phyloP scores from a whole-genome alignment of 202 grass and related monocot genomes.

The Setaria viridis region DNA sequence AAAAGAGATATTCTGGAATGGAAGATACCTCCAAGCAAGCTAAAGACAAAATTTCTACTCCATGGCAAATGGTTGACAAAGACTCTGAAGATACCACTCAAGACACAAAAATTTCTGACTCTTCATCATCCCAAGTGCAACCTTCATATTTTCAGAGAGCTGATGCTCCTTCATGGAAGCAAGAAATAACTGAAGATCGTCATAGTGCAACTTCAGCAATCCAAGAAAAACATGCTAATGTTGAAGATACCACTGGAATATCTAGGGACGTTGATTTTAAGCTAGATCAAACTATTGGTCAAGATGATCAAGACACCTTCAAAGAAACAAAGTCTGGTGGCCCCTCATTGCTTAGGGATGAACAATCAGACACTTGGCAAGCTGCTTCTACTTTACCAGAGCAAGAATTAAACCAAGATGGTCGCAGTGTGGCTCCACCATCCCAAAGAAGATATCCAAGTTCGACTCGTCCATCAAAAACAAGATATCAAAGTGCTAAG shows the following conservation, averaged over 20 bases:
- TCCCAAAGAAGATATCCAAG: slow-evolving; percentile 13
- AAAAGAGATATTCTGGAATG: not conserved
- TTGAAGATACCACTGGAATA: not conserved
- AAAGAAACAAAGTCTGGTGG: not conserved
- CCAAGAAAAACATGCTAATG: not conserved
- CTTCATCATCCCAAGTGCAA: slow-evolving; percentile 13
- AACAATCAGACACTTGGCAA: not conserved
- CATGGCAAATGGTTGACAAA: slow-evolving; percentile 25
- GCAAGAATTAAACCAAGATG: slow-evolving; percentile 7
- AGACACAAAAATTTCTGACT: not conserved
- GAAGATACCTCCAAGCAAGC: slow-evolving; percentile 29
- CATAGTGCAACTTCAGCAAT: slow-evolving; percentile 1
- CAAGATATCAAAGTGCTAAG: not conserved
- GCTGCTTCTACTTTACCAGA: not conserved
- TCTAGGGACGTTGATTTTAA: not conserved
- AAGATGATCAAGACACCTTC: slow-evolving; percentile 15
- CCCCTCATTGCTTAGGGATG: not conserved
- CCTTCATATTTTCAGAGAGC: not conserved
- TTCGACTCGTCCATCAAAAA: not conserved
- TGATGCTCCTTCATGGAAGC: slow-evolving; percentile 2
- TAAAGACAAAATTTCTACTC: slow-evolving; percentile 21
- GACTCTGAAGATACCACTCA: not conserved
- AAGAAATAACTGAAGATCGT: slow-evolving; percentile 7
- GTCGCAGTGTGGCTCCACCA: slow-evolving; percentile 16
- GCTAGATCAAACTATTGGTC: slow-evolving; percentile 1